A percentile compares a stretch with the other conserved stretches of the same genome.
These are phyloP conservation scores for Gossypium sturtianum DNA, from an alignment of 345 rosid genomes.

Conservation along the genomic window DNA sequence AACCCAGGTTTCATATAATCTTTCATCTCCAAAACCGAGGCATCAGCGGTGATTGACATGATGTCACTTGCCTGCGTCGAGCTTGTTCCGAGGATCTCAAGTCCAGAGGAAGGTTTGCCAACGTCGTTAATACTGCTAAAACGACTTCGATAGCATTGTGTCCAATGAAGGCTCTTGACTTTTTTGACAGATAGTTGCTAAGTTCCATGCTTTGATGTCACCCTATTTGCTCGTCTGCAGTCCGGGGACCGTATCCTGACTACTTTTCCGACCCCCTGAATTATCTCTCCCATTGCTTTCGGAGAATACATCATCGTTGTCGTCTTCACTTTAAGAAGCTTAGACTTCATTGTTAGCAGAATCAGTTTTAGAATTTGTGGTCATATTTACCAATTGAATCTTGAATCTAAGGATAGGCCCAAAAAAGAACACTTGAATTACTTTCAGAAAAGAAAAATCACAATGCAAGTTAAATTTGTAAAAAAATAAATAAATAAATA, in stretches of 20 bases:
- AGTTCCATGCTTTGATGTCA: slow-evolving; percentile 1
- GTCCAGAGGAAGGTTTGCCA: slow-evolving; percentile 18
- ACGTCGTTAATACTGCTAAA: background rate
- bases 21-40: slow-evolving; percentile 77
- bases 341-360: slow-evolving; percentile 21
- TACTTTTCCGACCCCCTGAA: slow-evolving; percentile 30
- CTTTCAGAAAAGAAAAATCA: background rate
- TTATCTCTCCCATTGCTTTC: slow-evolving; percentile 61
- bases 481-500: too few species aligned
- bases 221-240: slow-evolving; percentile 15
- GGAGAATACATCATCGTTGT: slow-evolving; percentile 68
- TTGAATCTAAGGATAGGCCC: slow-evolving; percentile 42
- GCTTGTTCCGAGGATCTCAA: slow-evolving; percentile 13
- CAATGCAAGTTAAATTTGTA: too few species aligned
- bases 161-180: background rate
- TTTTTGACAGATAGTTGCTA: background rate
- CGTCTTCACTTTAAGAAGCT: slow-evolving; percentile 30
- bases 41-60: slow-evolving; percentile 84
- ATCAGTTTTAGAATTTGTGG: slow-evolving; percentile 24
- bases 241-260: background rate
- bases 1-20: slow-evolving; percentile 52
- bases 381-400: slow-evolving; percentile 56
- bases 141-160: background rate
- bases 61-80: slow-evolving; percentile 46
- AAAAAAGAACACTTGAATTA: background rate